These are phyloP conservation scores for Stephanodiscus minutulus DNA, from an alignment of 108 stramenopile species.

Conservation along the genomic window DNA sequence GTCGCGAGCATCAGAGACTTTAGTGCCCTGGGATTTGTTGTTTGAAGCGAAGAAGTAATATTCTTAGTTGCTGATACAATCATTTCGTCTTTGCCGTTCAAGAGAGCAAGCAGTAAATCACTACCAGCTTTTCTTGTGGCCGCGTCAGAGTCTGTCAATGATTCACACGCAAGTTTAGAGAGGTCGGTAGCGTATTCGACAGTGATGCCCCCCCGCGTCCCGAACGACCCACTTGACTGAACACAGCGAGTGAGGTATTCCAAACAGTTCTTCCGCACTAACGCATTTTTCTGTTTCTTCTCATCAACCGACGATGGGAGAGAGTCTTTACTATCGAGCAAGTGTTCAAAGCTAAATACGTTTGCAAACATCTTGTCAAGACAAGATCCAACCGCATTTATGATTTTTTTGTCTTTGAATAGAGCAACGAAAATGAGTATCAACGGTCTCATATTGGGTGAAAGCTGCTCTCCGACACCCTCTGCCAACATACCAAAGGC, in stretches of 20 bases:
- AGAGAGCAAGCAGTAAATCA: constrained; percentile 55
- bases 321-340: constrained; percentile 70
- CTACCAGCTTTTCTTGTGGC: constrained; percentile 67
- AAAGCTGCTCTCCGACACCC: constrained; percentile 83
- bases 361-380: constrained; percentile 83
- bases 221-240: constrained; percentile 44
- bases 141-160: constrained; percentile 81
- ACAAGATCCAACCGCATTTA: constrained; percentile 54
- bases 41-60: constrained; percentile 49
- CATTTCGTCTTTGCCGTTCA: constrained; percentile 44
- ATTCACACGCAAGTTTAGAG: constrained; percentile 51
- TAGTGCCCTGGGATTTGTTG: constrained; percentile 67
- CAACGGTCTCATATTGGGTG: constrained; percentile 72
- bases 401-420: constrained; percentile 89
- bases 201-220: constrained; percentile 57
- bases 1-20: constrained; percentile 55
- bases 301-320: constrained; percentile 68
- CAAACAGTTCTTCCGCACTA: constrained; percentile 62
- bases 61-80: constrained; percentile 26
- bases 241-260: constrained; percentile 78
- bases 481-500: constrained; percentile 81
- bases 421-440: constrained; percentile 57
- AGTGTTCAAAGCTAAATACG: constrained; percentile 73
- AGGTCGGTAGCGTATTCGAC: constrained; percentile 38
- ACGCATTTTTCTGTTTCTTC: constrained; percentile 78